Percentiles rank a stretch among this genome's conserved stretches.
Conservation (phyloP, 345 rosid genomes). For the Kernera saxatilis region DNA sequence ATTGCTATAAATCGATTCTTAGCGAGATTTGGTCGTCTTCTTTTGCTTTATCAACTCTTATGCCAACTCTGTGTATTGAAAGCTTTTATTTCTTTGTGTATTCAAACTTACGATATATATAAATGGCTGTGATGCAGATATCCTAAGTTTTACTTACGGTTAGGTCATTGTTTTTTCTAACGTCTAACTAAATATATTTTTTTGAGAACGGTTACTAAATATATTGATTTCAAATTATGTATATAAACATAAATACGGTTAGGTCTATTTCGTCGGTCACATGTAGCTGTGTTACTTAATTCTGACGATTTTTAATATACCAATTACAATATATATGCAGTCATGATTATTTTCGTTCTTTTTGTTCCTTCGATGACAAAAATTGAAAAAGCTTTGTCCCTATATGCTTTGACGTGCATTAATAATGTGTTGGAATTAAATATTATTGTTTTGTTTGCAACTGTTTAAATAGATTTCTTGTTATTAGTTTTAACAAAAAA, state of each 20-base stretch:
- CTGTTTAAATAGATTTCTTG: neutral
- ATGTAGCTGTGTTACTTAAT: conserved; percentile 2
- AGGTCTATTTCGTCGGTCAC: conserved; percentile 18
- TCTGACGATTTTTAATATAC: neutral
- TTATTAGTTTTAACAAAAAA: neutral
- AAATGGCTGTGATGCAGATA: neutral
- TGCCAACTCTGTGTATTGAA: neutral
- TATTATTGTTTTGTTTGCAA: conserved; percentile 4
- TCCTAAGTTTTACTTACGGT: no score
- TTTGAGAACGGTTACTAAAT: no score
- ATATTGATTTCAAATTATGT: no score
- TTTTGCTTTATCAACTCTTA: neutral
- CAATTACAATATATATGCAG: neutral
- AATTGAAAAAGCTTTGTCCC: conserved; percentile 18
- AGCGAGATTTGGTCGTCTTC: conserved; percentile 10
- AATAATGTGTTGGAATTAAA: conserved; percentile 14
- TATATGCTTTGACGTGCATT: conserved; percentile 34
- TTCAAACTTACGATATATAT: neutral
- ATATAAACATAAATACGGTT: no score
- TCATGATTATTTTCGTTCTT: conserved; percentile 14
- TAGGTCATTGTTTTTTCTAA: no score
- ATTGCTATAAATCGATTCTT: conserved; percentile 13
- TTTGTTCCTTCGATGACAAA: conserved; percentile 30
- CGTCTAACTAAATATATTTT: no score
- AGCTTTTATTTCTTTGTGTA: neutral